phyloP scores from a whole-genome alignment of 108 stramenopile species.

The Asterionellopsis glacialis region DNA sequence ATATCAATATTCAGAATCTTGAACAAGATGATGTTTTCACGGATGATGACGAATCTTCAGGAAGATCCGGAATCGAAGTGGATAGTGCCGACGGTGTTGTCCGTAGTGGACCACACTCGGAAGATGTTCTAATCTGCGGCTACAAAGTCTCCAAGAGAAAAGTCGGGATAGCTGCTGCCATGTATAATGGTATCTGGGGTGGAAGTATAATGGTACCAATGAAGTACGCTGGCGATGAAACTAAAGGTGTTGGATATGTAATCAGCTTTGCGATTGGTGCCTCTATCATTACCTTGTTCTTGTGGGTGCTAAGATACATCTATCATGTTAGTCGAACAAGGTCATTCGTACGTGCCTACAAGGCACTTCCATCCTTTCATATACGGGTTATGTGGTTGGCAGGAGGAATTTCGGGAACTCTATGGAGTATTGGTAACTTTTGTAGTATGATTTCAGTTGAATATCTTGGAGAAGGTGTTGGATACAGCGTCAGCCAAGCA shows the following conservation, averaged over 20 bases:
- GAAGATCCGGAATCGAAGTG: too few species aligned
- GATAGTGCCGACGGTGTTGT: background rate
- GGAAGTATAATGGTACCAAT: conserved; percentile 50
- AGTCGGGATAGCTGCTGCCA: conserved; percentile 54
- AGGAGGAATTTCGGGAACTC: conserved; percentile 38
- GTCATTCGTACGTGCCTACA: conserved; percentile 33
- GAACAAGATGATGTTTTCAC: background rate
- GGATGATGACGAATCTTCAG: too few species aligned
- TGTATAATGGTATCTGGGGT: conserved; percentile 60
- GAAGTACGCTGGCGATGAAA: conserved; percentile 36
- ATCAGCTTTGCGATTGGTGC: conserved; percentile 75
- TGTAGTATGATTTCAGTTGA: conserved; percentile 63
- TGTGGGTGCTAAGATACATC: conserved; percentile 58
- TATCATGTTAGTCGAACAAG: conserved; percentile 20
- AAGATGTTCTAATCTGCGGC: background rate
- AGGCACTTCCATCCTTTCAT: conserved; percentile 43
- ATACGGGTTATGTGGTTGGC: conserved; percentile 51
- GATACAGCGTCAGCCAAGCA: conserved; percentile 51
- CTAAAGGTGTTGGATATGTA: conserved; percentile 61
- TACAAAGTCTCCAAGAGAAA: conserved; percentile 13
- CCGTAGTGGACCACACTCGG: background rate
- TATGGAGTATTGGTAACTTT: conserved; percentile 71
- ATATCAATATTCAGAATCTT: background rate
- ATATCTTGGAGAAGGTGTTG: conserved; percentile 79
- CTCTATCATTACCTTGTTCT: conserved; percentile 38